Percentiles rank a stretch among this genome's conserved stretches.
Conservation (phyloP, 345 rosid species). For the Schrenkiella parvula region DNA sequence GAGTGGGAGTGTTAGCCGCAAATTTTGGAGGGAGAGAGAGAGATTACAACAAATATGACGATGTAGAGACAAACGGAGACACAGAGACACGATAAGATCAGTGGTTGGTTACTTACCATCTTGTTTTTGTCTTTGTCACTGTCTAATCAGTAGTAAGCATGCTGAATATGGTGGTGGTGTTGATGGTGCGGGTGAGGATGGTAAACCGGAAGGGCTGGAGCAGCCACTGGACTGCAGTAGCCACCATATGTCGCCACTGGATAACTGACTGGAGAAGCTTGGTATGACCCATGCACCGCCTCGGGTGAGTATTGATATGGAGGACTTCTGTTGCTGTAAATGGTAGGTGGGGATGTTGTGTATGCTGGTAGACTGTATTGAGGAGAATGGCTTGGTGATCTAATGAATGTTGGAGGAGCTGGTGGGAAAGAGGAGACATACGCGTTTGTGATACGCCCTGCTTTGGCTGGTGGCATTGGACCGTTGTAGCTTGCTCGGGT, state of each 20-base stretch:
- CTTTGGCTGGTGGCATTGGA: conserved; percentile 97
- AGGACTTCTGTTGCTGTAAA: conserved; percentile 20
- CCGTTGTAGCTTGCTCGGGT: conserved; percentile 76
- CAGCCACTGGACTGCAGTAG: conserved; percentile 17
- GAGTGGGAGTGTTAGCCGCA: neutral
- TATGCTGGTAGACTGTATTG: conserved; percentile 20
- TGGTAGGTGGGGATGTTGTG: conserved; percentile 14
- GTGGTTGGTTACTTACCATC: conserved; percentile 24
- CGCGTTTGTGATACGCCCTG: conserved; percentile 82
- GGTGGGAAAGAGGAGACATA: conserved; percentile 88
- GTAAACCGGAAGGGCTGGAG: conserved; percentile 17
- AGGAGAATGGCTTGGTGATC: conserved; percentile 50
- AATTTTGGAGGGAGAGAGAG: neutral
- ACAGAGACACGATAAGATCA: conserved; percentile 15
- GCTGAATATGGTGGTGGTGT: conserved; percentile 14
- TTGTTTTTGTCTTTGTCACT: conserved; percentile 12
- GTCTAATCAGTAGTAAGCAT: conserved; percentile 31
- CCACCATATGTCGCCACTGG: neutral
- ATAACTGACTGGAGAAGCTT: conserved; percentile 11
- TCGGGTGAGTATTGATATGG: conserved; percentile 26
- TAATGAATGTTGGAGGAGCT: conserved; percentile 51
- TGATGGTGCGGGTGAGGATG: conserved; percentile 20
- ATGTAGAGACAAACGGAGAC: neutral
- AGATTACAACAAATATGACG: neutral
- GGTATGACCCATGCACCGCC: conserved; percentile 1